Base-by-base conservation (phyloP, 257 asterid genomes). In the Plantago major region DNA sequence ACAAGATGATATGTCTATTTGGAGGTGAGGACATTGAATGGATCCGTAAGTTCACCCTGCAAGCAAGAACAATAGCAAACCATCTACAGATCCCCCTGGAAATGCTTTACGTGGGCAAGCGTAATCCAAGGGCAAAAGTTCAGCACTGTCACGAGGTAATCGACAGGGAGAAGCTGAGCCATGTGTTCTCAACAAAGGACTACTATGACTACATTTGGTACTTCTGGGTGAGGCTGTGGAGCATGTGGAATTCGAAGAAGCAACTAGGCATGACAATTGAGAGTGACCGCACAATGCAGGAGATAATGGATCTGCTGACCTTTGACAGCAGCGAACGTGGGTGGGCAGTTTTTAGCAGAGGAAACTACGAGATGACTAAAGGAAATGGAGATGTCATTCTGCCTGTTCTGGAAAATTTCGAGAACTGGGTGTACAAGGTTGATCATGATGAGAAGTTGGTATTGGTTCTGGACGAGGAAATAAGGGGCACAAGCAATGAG, bases 161-260 rank as follows among this genome's bases (percentile, higher is more conserved):
- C 53, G 51, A 67, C 45, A n/a, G 59, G 3, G 96, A 86, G 58
- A 74, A 75, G 1, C 77, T 92, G 9, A 86, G 98, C 82, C 76
- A 80, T 43, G 69, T 78, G 13, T 74, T 84, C 51, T 69, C 84
- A 6, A 66, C 77, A 6, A 65, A 5, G 7, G 88, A 82, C 12
- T 79, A 82, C 71, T 73, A 74, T 47, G 88, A 79, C 67, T 82
- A 51, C 56, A 70, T 86, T 9, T 89, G 97, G 95, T 89, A 71
- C 80, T 92, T 92, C 63, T 92, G 99, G 99, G 84, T 75, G 66
- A 55, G 99, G 71, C 81, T 92, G 0, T 81, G 80, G 38, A 86
- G 99, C 89, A 89, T 92, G 99, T 89, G 95, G 95, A 80, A 84
- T 74, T 91, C 98, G 3, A 91, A 84, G 78, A 69, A 81, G 40